Evolutionary conservation across 2,329 filamentous ascomycete genomes (phyloP).

Genomic region (Phyllachora maydis): DNA sequence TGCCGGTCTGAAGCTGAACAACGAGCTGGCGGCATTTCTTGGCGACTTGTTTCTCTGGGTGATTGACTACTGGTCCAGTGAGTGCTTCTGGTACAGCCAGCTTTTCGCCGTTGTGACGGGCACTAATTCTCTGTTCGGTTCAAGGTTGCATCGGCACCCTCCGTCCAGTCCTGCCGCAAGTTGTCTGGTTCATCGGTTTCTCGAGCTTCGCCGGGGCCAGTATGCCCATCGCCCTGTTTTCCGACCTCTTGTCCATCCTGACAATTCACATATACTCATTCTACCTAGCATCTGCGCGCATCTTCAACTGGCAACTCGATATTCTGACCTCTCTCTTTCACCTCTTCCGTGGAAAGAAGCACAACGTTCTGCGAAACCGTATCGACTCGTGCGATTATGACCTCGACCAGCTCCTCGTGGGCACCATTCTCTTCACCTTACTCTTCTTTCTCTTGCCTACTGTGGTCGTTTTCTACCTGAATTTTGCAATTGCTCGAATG

Average conservation of each 20-base stretch:
- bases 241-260: conserved; percentile 74
- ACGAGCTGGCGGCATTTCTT: conserved; percentile 78
- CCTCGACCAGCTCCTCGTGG: conserved; percentile 84
- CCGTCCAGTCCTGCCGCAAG: conserved; percentile 58
- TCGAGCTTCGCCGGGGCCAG: conserved; percentile 91
- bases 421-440: conserved; percentile 89
- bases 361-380: conserved; percentile 88
- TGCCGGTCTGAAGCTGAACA: conserved; percentile 86
- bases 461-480: conserved; percentile 89
- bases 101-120: background rate
- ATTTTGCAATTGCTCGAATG: conserved; percentile 88
- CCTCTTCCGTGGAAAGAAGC: conserved; percentile 92
- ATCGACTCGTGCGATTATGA: conserved; percentile 99
- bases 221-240: conserved; percentile 91
- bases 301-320: conserved; percentile 96
- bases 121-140: no score
- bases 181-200: conserved; percentile 86
- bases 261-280: conserved; percentile 97
- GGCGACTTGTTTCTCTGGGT: conserved; percentile 96
- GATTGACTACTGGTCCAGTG: conserved; percentile 91
- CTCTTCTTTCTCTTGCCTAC: conserved; percentile 90
- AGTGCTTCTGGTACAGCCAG: no score
- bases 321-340: conserved; percentile 97
- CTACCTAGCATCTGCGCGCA: conserved; percentile 88
- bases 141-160: conserved; percentile 58